phyloP scores from a whole-genome alignment of 2,329 filamentous ascomycete genomes.

The Apiospora koreana region DNA sequence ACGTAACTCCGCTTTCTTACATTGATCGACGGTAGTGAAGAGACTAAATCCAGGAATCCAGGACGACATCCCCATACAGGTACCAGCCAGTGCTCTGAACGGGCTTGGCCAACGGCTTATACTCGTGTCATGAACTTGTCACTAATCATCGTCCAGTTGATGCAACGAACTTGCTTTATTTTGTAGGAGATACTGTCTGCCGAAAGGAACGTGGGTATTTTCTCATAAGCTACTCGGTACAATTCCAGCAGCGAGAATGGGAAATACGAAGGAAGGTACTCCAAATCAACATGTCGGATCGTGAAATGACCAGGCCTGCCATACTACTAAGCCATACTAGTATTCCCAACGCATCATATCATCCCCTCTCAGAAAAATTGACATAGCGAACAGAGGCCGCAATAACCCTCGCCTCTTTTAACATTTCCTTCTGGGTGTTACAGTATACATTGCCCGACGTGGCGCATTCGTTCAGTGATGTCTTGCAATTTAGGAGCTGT shows the following conservation, averaged over 20 bases:
- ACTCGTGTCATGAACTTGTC: too few species aligned
- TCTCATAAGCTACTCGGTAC: slow-evolving; percentile 2
- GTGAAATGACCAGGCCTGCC: background rate
- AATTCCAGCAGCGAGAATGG: slow-evolving; percentile 1
- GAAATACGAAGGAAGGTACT: slow-evolving; percentile 7
- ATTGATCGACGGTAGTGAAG: background rate
- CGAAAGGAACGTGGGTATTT: slow-evolving; percentile 11
- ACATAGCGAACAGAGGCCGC: background rate
- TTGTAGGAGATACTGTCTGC: background rate
- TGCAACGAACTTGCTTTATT: slow-evolving; percentile 1
- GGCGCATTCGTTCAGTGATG: background rate
- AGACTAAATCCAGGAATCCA: background rate
- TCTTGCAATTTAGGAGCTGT: slow-evolving; percentile 21
- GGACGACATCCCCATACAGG: background rate
- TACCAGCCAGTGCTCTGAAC: background rate
- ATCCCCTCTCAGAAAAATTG: background rate
- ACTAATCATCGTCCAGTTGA: background rate
- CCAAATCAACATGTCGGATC: slow-evolving; percentile 8
- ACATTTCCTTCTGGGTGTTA: background rate
- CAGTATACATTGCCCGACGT: background rate
- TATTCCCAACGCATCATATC: background rate
- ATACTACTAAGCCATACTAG: background rate
- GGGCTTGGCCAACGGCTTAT: too few species aligned
- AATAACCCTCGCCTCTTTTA: background rate
- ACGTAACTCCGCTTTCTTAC: slow-evolving; percentile 4